Conservation (phyloP, 2,329 filamentous ascomycete genomes). For the Paraconiothyrium brasiliense region DNA sequence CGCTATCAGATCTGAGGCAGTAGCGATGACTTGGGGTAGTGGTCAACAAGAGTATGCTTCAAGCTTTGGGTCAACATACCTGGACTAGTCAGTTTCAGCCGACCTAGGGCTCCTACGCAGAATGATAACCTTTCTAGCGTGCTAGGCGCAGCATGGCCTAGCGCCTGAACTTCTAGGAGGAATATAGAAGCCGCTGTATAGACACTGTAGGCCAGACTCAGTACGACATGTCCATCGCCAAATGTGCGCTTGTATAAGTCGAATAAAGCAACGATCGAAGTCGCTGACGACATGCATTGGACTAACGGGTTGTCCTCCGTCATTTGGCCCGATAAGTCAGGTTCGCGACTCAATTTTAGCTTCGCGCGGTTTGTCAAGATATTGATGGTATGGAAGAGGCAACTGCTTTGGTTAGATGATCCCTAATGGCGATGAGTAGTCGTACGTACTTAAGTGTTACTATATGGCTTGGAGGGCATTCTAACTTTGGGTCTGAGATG, state of each 20-base stretch:
- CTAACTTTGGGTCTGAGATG: conserved; percentile 7
- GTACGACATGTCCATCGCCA: conserved; percentile 20
- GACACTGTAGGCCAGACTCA: conserved; percentile 22
- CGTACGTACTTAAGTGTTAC: conserved; percentile 21
- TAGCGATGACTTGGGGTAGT: conserved; percentile 11
- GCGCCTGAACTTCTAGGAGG: conserved; percentile 21
- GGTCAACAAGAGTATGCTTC: background rate
- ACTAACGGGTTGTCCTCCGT: conserved; percentile 21
- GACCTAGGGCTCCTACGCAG: conserved; percentile 14
- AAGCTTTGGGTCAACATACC: conserved; percentile 10
- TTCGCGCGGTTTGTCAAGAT: conserved; percentile 22
- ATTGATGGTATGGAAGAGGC: conserved; percentile 24
- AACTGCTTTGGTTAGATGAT: conserved; percentile 9
- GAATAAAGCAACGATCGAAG: conserved; percentile 22
- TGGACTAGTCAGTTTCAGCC: conserved; percentile 16
- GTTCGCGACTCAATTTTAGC: conserved; percentile 19
- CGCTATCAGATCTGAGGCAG: conserved; percentile 13
- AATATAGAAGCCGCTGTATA: conserved; percentile 24
- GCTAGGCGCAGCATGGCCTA: conserved; percentile 16
- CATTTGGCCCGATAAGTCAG: conserved; percentile 9
- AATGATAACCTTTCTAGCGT: conserved; percentile 17
- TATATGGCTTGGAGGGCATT: conserved; percentile 22
- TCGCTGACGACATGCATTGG: conserved; percentile 23
- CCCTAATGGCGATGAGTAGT: too few relatives aligned
- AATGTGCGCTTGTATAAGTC: conserved; percentile 20